Evolutionary conservation across 352 stramenopile genomes (phyloP).

Genomic region (Phytopythium sindhum): DNA sequence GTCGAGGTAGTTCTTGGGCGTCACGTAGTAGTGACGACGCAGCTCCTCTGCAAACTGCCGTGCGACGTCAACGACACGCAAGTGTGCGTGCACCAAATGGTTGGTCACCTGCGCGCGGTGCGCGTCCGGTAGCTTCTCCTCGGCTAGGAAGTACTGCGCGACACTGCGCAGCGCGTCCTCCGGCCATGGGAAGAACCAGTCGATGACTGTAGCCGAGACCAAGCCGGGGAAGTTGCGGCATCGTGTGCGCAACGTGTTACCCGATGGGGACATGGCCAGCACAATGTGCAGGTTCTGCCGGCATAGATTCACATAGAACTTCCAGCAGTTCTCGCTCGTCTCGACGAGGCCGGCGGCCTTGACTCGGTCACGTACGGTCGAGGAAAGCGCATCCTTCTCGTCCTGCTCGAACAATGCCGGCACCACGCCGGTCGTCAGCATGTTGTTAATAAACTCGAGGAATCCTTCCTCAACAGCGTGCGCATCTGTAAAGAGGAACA

Average conservation of each 20-base stretch:
- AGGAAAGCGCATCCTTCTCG: constrained; percentile 86
- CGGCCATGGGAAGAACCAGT: constrained; percentile 97
- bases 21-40: constrained; percentile 95
- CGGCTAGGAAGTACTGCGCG: constrained; percentile 90
- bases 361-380: constrained; percentile 84
- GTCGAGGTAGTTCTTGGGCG: constrained; percentile 96
- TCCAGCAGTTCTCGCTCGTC: constrained; percentile 93
- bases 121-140: constrained; percentile 89
- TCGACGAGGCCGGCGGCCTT: constrained; percentile 88
- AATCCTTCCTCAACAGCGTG: constrained; percentile 96
- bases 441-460: constrained; percentile 97
- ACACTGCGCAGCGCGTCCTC: constrained; percentile 92
- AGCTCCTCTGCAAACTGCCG: constrained; percentile 90
- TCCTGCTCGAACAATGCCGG: constrained; percentile 91
- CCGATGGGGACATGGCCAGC: constrained; percentile 93
- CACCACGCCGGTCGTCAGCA: constrained; percentile 94
- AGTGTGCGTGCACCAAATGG: constrained; percentile 90
- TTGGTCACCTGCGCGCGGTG: constrained; percentile 80
- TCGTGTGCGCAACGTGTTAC: constrained; percentile 90
- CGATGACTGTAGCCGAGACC: constrained; percentile 92
- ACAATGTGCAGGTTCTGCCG: constrained; percentile 93
- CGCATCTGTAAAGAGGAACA: constrained; percentile 96
- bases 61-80: constrained; percentile 88
- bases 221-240: constrained; percentile 95
- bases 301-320: constrained; percentile 93